Conservation (phyloP, 2,329 filamentous ascomycete genomes). For the Tympanopsis confertula region DNA sequence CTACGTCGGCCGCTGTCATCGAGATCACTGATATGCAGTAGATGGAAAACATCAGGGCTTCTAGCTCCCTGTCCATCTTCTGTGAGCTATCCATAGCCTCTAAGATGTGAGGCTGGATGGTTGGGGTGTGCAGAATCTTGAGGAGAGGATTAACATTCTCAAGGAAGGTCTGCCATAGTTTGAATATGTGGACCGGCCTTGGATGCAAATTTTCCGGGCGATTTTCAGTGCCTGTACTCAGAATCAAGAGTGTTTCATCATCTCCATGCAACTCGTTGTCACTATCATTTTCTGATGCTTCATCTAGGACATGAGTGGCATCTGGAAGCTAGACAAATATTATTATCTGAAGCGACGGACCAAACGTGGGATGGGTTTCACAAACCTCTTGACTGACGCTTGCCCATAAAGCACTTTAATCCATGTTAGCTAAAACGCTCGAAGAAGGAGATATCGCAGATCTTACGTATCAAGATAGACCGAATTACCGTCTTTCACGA, state of each 20-base stretch:
- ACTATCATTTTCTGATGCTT: too few relatives aligned
- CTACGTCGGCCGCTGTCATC: background rate
- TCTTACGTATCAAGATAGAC: too few relatives aligned
- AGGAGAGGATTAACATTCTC: constrained; percentile 13
- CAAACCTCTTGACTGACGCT: too few relatives aligned
- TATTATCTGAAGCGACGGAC: too few relatives aligned
- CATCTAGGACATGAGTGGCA: too few relatives aligned
- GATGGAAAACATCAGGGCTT: constrained; percentile 14
- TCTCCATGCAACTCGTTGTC: background rate
- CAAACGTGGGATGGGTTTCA: too few relatives aligned
- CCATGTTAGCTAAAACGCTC: too few relatives aligned
- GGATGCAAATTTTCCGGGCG: background rate
- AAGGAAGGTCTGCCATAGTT: constrained; percentile 16
- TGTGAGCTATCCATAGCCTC: constrained; percentile 12
- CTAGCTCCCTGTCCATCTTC: constrained; percentile 8
- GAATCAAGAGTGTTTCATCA: constrained; percentile 8
- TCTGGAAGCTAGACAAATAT: too few relatives aligned
- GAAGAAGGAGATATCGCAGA: too few relatives aligned
- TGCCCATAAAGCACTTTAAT: too few relatives aligned
- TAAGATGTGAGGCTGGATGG: constrained; percentile 12
- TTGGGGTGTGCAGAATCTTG: constrained; percentile 16
- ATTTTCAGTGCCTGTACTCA: constrained; percentile 1
- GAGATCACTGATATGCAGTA: constrained; percentile 11
- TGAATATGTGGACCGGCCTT: constrained; percentile 4
- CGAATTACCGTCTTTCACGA: too few relatives aligned